Conservation (phyloP, 306 rosid genomes). For the Casuarina cunninghamiana region DNA sequence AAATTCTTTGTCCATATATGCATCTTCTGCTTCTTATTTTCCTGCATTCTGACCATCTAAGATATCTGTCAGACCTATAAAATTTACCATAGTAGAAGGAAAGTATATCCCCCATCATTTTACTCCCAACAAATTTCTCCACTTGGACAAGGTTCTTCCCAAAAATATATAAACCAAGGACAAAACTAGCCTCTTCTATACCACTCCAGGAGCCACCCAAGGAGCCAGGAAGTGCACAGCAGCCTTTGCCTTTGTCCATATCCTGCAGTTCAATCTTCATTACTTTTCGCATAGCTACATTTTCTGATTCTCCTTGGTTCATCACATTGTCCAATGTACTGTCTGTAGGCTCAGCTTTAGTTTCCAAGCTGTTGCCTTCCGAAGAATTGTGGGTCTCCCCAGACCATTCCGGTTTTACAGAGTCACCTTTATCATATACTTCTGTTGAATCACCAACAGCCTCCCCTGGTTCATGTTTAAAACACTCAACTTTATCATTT, state of each 20-base stretch:
- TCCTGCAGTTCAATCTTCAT: conserved; percentile 26
- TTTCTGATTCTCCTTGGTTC: conserved; percentile 31
- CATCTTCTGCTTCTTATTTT: conserved; percentile 66
- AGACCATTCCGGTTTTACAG: conserved; percentile 24
- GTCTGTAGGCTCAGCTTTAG: conserved; percentile 34
- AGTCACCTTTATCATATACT: conserved; percentile 33
- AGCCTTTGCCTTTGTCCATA: conserved; percentile 35
- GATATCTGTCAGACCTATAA: conserved; percentile 63
- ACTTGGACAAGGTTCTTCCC: conserved; percentile 82
- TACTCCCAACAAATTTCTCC: conserved; percentile 60
- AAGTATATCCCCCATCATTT: conserved; percentile 67
- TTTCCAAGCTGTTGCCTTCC: conserved; percentile 25
- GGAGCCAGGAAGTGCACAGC: conserved; percentile 60
- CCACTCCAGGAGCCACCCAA: conserved; percentile 56
- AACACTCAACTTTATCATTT: conserved; percentile 31
- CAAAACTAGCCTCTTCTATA: conserved; percentile 64
- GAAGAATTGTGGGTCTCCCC: conserved; percentile 22
- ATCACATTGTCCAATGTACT: conserved; percentile 21
- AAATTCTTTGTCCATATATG: conserved; percentile 65
- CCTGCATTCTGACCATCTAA: conserved; percentile 73
- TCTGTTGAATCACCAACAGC: conserved; percentile 31
- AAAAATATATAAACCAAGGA: conserved; percentile 80
- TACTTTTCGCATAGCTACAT: conserved; percentile 37
- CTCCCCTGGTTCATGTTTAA: conserved; percentile 23
- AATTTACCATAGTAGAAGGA: conserved; percentile 87